phyloP scores from a whole-genome alignment of 345 rosid genomes.

The Microthlaspi erraticum region DNA sequence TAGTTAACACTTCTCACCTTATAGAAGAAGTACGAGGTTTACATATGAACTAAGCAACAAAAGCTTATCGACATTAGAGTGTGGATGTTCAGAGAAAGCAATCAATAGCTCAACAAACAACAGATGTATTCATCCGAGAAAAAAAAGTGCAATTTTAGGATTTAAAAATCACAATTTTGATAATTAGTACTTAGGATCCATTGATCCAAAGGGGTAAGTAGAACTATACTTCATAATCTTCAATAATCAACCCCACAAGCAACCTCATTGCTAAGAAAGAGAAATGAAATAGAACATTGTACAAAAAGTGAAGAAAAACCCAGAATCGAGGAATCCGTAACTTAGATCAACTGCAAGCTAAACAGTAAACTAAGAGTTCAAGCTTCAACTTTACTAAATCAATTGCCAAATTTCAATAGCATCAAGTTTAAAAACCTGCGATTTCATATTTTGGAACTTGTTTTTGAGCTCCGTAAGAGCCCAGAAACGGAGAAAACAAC shows the following conservation, averaged over 20 bases:
- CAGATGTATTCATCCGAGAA: neutral
- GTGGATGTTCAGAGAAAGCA: neutral
- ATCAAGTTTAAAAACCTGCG: constrained; percentile 8
- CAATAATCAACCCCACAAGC: constrained; percentile 11
- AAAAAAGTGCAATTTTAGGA: neutral
- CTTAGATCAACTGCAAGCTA: constrained; percentile 36
- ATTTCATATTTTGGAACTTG: neutral
- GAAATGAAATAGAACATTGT: neutral
- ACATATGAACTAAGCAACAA: constrained; percentile 1
- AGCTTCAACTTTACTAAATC: constrained; percentile 6
- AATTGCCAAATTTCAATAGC: neutral
- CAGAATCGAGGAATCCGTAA: constrained; percentile 4
- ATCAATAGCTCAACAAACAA: constrained; percentile 9
- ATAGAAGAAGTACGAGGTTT: neutral
- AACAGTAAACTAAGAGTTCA: neutral
- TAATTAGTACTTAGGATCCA: constrained; percentile 4
- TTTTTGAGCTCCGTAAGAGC: neutral
- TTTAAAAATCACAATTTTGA: neutral
- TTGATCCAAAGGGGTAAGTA: neutral
- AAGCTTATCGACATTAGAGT: neutral
- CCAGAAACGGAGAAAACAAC: neutral
- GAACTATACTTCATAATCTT: neutral
- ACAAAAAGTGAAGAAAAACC: neutral
- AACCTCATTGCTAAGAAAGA: constrained; percentile 3
- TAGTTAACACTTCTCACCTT: neutral